These are phyloP conservation scores for Quercus variabilis DNA, from an alignment of 306 rosid genomes.

Conservation along the genomic window DNA sequence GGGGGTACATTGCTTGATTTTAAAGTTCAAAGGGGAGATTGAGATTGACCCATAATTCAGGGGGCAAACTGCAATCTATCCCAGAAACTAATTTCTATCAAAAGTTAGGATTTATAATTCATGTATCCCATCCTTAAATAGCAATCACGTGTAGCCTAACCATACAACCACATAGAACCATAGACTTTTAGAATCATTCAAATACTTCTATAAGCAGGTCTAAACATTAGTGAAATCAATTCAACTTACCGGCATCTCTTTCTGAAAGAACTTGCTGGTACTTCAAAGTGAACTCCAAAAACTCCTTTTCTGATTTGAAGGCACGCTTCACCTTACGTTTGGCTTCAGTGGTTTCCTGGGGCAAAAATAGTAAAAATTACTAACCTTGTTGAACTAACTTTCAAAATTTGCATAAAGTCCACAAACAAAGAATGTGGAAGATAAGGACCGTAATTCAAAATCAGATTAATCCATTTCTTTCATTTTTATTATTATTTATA, in stretches of 20 bases:
- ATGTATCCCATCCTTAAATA: not conserved
- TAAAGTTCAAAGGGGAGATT: no score
- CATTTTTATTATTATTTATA: no score
- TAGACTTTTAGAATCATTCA: not conserved
- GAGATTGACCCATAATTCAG: no score
- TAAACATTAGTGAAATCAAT: constrained; percentile 20
- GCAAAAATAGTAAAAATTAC: constrained; percentile 3
- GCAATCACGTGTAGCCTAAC: not conserved
- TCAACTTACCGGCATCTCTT: constrained; percentile 80
- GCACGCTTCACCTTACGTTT: constrained; percentile 78
- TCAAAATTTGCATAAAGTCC: not conserved
- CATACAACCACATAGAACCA: not conserved
- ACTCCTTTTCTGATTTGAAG: constrained; percentile 86
- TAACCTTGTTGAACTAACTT: not conserved
- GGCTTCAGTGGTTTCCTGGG: constrained; percentile 66
- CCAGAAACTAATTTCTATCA: not conserved
- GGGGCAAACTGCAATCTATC: no score
- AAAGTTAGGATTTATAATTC: not conserved
- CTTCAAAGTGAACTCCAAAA: constrained; percentile 78
- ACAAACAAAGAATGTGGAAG: not conserved
- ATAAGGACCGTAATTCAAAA: not conserved
- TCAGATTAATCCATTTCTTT: no score
- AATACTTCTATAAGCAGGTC: not conserved
- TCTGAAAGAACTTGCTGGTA: constrained; percentile 86
- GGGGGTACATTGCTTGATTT: no score